phyloP scores from a whole-genome alignment of 1,284 basidiomycete species.

The Apiotrichum gamsii region DNA sequence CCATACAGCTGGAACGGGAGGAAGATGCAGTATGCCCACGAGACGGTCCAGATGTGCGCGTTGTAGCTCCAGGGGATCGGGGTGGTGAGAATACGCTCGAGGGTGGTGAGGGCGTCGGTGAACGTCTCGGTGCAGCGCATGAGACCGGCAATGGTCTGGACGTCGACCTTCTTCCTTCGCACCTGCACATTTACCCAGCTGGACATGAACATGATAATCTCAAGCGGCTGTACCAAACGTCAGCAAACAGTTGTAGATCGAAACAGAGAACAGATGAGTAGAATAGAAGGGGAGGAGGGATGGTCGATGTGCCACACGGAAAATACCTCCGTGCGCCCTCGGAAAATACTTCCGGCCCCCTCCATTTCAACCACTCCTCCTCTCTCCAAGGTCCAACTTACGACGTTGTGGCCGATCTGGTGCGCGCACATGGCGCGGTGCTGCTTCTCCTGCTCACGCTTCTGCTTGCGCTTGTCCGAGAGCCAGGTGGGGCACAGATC shows the following conservation, averaged over 20 bases:
- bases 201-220: slow-evolving; percentile 65
- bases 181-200: slow-evolving; percentile 62
- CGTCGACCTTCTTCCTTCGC: slow-evolving; percentile 56
- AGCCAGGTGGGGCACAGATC: too few species aligned
- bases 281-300: slow-evolving; percentile 36
- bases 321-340: too few species aligned
- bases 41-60: slow-evolving; percentile 47
- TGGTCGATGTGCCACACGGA: too few species aligned
- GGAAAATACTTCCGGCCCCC: too few species aligned
- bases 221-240: too few species aligned
- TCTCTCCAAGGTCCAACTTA: too few species aligned
- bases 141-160: slow-evolving; percentile 59
- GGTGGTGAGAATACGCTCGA: slow-evolving; percentile 70
- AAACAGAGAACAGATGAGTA: too few species aligned
- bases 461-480: slow-evolving; percentile 41
- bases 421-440: too few species aligned
- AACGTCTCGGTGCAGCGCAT: slow-evolving; percentile 55
- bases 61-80: slow-evolving; percentile 69
- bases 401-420: slow-evolving; percentile 7
- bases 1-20: slow-evolving; percentile 64
- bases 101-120: slow-evolving; percentile 61
- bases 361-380: too few species aligned
- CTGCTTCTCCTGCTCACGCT: neutral
- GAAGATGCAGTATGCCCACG: slow-evolving; percentile 41
- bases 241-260: too few species aligned